Conservation (phyloP, 1,139 yeast genomes). For the Pichia sp. region DNA sequence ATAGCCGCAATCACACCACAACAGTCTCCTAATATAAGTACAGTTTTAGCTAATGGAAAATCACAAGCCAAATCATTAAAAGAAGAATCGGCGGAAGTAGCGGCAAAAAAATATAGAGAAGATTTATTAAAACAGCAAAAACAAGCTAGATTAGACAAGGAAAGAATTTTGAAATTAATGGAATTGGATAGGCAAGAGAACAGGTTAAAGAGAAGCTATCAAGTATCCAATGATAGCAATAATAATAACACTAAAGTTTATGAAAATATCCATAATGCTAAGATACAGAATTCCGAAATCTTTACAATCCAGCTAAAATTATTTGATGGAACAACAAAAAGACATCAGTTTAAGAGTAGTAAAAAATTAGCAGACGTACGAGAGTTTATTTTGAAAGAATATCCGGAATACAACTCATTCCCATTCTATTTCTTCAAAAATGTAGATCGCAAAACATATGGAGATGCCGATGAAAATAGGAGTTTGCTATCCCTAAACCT, state of each 20-base stretch:
- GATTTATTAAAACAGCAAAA: conserved; percentile 34
- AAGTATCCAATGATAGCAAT: neutral
- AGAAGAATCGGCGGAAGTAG: conserved; percentile 35
- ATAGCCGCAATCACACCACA: neutral
- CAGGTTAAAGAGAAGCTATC: conserved; percentile 15
- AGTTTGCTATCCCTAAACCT: conserved; percentile 23
- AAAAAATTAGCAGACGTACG: conserved; percentile 24
- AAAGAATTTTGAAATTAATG: conserved; percentile 45
- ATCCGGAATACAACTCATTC: conserved; percentile 27
- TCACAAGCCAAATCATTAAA: conserved; percentile 24
- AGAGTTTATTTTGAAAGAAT: conserved; percentile 19
- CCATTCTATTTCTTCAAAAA: conserved; percentile 30
- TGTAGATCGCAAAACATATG: conserved; percentile 28
- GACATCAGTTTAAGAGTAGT: conserved; percentile 18
- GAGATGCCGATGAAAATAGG: conserved; percentile 27
- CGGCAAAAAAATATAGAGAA: conserved; percentile 37
- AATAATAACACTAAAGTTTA: conserved; percentile 8
- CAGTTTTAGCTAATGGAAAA: neutral
- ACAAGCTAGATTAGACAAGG: conserved; percentile 43
- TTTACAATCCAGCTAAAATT: conserved; percentile 27
- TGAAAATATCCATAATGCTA: conserved; percentile 20
- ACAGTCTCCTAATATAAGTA: neutral
- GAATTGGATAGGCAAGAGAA: conserved; percentile 46
- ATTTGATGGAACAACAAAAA: conserved; percentile 27
- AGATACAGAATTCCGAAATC: conserved; percentile 16